Evolutionary conservation across 2,329 filamentous ascomycete genomes (phyloP).

Genomic region (Penicillium decumbens): DNA sequence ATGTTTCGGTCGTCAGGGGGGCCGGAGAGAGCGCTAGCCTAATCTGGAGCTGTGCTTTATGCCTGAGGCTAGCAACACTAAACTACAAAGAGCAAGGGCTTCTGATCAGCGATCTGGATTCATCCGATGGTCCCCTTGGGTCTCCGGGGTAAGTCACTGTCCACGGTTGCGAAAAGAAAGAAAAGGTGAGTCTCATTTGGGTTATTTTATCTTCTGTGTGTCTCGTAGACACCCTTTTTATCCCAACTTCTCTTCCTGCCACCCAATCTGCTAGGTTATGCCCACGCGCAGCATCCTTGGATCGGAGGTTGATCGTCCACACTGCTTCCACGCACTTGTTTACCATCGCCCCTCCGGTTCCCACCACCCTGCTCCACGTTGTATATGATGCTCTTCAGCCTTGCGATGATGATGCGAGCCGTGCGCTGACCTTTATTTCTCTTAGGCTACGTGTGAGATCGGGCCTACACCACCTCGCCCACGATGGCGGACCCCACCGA

Average conservation of each 20-base stretch:
- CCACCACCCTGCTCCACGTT: conserved; percentile 8
- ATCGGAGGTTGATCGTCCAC: conserved; percentile 17
- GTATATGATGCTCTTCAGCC: background rate
- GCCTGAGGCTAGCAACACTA: background rate
- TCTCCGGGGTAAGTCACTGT: conserved; percentile 7
- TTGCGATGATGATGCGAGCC: conserved; percentile 20
- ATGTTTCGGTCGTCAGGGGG: conserved; percentile 27
- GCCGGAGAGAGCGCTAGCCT: conserved; percentile 10
- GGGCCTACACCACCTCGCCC: conserved; percentile 17
- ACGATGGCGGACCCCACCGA: conserved; percentile 42
- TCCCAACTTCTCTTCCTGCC: conserved; percentile 4
- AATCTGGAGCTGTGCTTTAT: conserved; percentile 1
- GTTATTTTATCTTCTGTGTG: background rate
- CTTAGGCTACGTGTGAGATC: conserved; percentile 12
- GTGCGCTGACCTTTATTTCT: conserved; percentile 13
- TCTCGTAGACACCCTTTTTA: background rate
- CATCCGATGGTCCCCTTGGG: conserved; percentile 13
- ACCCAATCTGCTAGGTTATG: conserved; percentile 24
- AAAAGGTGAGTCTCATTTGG: background rate
- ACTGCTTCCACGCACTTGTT: conserved; percentile 42
- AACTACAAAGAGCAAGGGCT: conserved; percentile 3
- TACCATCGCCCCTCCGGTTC: conserved; percentile 16
- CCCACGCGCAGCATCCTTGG: conserved; percentile 35
- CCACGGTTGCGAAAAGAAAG: background rate
- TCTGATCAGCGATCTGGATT: conserved; percentile 17